Percentiles rank a stretch among this genome's conserved stretches.
Conservation (phyloP, 805 yeast genomes). For the Teunomyces barrocoloradensis region DNA sequence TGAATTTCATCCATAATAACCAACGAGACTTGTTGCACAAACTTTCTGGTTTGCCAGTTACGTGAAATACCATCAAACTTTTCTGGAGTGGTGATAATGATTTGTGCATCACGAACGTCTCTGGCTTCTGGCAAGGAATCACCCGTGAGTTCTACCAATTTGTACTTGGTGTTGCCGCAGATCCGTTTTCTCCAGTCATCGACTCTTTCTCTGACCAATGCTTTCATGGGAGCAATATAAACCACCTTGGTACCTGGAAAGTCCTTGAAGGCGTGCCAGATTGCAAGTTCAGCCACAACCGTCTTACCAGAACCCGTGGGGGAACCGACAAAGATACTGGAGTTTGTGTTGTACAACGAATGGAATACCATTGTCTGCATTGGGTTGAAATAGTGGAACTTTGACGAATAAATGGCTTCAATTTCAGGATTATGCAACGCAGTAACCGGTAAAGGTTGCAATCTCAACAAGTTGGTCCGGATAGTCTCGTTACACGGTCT, state of each 20-base stretch:
- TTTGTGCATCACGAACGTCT: conserved; percentile 66
- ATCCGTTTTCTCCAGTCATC: conserved; percentile 71
- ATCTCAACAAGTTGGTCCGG: conserved; percentile 71
- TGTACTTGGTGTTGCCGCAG: conserved; percentile 42
- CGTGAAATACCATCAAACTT: conserved; percentile 86
- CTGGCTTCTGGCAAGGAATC: conserved; percentile 73
- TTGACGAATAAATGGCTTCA: conserved; percentile 63
- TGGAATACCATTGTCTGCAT: conserved; percentile 98
- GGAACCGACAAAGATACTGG: conserved; percentile 88
- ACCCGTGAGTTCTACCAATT: conserved; percentile 77
- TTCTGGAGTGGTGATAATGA: conserved; percentile 81
- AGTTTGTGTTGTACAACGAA: conserved; percentile 73
- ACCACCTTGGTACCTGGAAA: conserved; percentile 79
- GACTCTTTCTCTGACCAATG: conserved; percentile 78
- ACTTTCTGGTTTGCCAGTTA: conserved; percentile 76
- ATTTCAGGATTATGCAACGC: conserved; percentile 70
- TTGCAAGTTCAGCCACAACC: conserved; percentile 92
- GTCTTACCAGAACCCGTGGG: conserved; percentile 98
- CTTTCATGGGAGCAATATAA: conserved; percentile 89
- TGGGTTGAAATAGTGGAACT: conserved; percentile 88
- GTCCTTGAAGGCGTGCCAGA: conserved; percentile 91
- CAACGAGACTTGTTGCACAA: conserved; percentile 70
- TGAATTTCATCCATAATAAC: conserved; percentile 87
- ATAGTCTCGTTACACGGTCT: conserved; percentile 85
- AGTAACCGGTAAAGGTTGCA: conserved; percentile 82